Evolutionary conservation across 192 early-diverging fungal species (phyloP), one percentile per base, ranked within the genome.

Genomic region (Coemansia sp.): DNA sequence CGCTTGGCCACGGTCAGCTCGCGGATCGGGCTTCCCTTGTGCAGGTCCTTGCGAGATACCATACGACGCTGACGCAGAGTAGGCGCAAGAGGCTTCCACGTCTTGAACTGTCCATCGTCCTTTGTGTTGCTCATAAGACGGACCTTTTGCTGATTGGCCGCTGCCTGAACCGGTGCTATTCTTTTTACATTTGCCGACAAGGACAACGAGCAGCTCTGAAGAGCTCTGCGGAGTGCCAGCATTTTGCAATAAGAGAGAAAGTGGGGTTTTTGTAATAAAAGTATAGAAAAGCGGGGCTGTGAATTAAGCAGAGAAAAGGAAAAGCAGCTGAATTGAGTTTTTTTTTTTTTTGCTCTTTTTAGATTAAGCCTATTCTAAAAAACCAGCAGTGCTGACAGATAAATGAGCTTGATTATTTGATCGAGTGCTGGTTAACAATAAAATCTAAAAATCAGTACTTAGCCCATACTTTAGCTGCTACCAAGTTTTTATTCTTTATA

Each of bases 71-170:
- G 91, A 58, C 93, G 88, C 22, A 90, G 87, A 67, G 95, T 95
- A 20, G 93, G 93, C 6, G 95, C 90, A 5, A 94, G 87, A 1
- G 92, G 89, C 78, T 93, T 98, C 84, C 94, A 95, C 12, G 94
- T 90, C 85, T 97, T 98, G 89, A 97, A 96, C 70, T 91, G 89
- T 18, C 86, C 89, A 43, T 86, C 85, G 62, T 78, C 70, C 20
- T 64, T 66, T 33, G 80, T 77, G 63, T 83, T 83, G 51, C 64
- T 62, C 71, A 74, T 76, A 15, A 32, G 28, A 18, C 75, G 80
- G 32, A 66, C 65, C 32, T 54, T 61, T 67, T 48, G 64, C 61
- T 64, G 52, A 37, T 32, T 38, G 20, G 52, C 18, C 8, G 59
- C 33, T 2, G 59, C 61, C 51, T 56, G 58, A 32, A 39, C 35